Evolutionary conservation across 192 early-diverging fungal species (phyloP), one percentile per base, ranked within the genome.

Genomic region (Bifiguratus adelaidae): DNA sequence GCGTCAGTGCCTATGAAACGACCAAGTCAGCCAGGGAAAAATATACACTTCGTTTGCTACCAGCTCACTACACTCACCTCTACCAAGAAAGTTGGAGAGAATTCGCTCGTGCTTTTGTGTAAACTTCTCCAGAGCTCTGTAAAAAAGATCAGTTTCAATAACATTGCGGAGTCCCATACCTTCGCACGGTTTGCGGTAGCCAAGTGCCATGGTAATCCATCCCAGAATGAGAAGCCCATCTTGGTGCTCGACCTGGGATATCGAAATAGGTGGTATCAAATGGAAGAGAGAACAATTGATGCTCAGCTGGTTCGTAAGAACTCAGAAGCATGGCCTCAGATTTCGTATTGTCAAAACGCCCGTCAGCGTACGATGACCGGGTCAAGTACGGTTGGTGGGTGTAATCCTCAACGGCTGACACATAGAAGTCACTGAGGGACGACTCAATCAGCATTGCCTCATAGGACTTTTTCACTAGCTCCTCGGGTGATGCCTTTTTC

Each of bases 181-280:
- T 67, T 30, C 90, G 68, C 15, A 89, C 86, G 13, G 89, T 82
- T 53, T 95, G 92, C 19, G 92, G 92, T 15, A 95, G 71, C 92
- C 92, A 95, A 3, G 90, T 91, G 23, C 89, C 90, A 52, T 91
- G 91, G 49, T 94, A 94, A 56, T 93, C 90, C 9, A 82, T 78
- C n/a, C 89, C 90, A 20, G 85, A 87, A 64, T 90, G 87, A n/a
- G 85, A 80, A 2, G 78, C 86, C 86, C 91, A 95, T 40, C 91
- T 70, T 18, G 92, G 90, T 0, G 92, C 91, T 18, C 89, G 67
- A 7, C 81, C 84, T n/a, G 86, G 83, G 30, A 95, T 91, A 55
- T 95, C 92, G 68, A 80, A 93, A 55, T 88, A 95, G 2, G 85
- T 80, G 1, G 77, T 78, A 47, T 92, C 84, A 34, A 89, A 80